Evolutionary conservation across 2,329 filamentous ascomycete genomes (phyloP), one percentile per base, ranked within the genome.

Genomic region (Parafenestella ontariensis): DNA sequence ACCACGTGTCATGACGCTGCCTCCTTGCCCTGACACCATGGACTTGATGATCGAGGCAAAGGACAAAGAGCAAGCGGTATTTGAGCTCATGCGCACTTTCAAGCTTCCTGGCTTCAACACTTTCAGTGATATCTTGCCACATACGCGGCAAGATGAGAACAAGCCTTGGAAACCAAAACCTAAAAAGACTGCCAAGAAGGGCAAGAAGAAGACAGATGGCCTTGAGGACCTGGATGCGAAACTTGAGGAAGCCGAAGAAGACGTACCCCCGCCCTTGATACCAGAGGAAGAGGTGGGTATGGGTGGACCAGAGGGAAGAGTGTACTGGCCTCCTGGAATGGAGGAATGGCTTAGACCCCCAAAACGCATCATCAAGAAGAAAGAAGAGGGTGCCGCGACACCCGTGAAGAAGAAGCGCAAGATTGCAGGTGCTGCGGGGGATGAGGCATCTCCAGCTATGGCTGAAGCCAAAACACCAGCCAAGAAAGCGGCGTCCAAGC

Each of bases 21-120:
- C 94, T 0, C 93, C 94, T 0, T 97, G 94, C 66, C 82, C 87
- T 3, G 79, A 85, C 1, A 87, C 89, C 28, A 95, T 96, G 89
- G 94, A 97, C 70, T 81, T 98, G n/a, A 98, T 98, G 94, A 97
- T 98, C 56, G 94, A 98, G 78, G 94, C 94, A 43, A 98, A 98
- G 74, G 94, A 97, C 71, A 98, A 98, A 76, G 94, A 98, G 73
- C 94, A 98, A 75, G 92, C 94, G 0, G 92, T 97, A 0, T 96
- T 98, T 66, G 92, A 96, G 61, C 82, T 98, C 17, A 97, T 97
- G 92, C 85, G 89, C 20, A 92, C 83, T 0, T 96, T 92, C 74
- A 92, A 89, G 66, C 81, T 98, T 0, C 91, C 92, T 0, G 92
- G 92, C 0, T 90, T 87, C 77, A 82, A 95, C 18, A 83, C 77